A percentile compares a stretch with the other conserved stretches of the same genome.
These are phyloP conservation scores for Pinus tabuliformis DNA, from an alignment of 75 land plant species.

Conservation along the genomic window DNA sequence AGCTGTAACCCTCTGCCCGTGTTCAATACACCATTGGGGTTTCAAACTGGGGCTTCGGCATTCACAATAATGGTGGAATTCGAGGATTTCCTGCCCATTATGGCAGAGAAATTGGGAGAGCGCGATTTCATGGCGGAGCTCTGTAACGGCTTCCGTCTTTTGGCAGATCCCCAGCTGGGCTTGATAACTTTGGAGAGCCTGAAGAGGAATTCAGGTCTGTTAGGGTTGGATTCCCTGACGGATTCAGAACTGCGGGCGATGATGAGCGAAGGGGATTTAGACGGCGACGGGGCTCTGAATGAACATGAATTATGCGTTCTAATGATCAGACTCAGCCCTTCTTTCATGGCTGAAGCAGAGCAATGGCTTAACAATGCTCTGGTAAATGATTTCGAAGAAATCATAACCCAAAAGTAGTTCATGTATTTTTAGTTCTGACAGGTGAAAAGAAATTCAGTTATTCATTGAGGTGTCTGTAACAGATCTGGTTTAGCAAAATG, in stretches of 20 bases:
- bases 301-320: constrained; percentile 58
- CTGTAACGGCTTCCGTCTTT: constrained; percentile 58
- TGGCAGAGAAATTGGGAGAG: constrained; percentile 69
- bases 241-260: constrained; percentile 57
- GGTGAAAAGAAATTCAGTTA: too few relatives aligned
- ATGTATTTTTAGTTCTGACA: too few relatives aligned
- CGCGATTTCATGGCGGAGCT: constrained; percentile 73
- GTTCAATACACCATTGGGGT: background rate
- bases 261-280: constrained; percentile 56
- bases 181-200: constrained; percentile 72
- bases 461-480: too few relatives aligned
- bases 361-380: constrained; percentile 12
- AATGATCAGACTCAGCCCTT: constrained; percentile 63
- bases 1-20: too few relatives aligned
- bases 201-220: constrained; percentile 39
- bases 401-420: too few relatives aligned
- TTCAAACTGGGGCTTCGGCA: background rate
- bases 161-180: constrained; percentile 38
- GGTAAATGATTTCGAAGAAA: constrained; percentile 4
- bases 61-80: constrained; percentile 18
- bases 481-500: too few relatives aligned
- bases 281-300: constrained; percentile 62
- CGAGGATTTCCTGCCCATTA: constrained; percentile 61
- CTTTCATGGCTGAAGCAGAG: constrained; percentile 31
- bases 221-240: constrained; percentile 47